Conservation (phyloP, 768 basidiomycete species). For the Leccinum variicolor region DNA sequence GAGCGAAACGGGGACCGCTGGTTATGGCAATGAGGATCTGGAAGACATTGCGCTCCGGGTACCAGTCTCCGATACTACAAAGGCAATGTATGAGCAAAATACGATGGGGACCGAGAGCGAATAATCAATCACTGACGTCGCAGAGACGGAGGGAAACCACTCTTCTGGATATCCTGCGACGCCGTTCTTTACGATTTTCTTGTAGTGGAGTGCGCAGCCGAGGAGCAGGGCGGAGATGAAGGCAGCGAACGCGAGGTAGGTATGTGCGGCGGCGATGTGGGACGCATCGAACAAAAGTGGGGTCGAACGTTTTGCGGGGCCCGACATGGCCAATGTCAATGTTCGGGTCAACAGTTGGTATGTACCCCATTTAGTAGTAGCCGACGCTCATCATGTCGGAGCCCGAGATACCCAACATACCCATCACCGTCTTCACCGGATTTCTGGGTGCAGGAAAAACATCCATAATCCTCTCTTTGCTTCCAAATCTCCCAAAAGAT, state of each 20-base stretch:
- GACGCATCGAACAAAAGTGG: conserved; percentile 42
- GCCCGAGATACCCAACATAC: conserved; percentile 42
- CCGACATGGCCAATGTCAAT: conserved; percentile 12
- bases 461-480: conserved; percentile 75
- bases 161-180: conserved; percentile 82
- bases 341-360: neutral
- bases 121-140: conserved; percentile 50
- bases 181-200: conserved; percentile 81
- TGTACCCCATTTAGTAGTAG: neutral
- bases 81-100: conserved; percentile 1
- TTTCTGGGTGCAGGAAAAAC: conserved; percentile 85
- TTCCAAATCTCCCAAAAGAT: conserved; percentile 77
- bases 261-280: conserved; percentile 61
- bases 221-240: conserved; percentile 63
- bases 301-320: conserved; percentile 11
- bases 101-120: neutral
- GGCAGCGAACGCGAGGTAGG: conserved; percentile 59
- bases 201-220: conserved; percentile 71
- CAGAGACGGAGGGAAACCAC: conserved; percentile 89
- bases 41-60: conserved; percentile 79
- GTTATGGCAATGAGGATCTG: conserved; percentile 87
- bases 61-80: conserved; percentile 87
- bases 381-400: conserved; percentile 7
- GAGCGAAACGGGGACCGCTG: conserved; percentile 74
- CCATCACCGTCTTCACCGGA: conserved; percentile 94